Evolutionary conservation across 2,329 filamentous ascomycete genomes (phyloP), one percentile per base, ranked within the genome.

Genomic region (Cladobotryum protrusum): DNA sequence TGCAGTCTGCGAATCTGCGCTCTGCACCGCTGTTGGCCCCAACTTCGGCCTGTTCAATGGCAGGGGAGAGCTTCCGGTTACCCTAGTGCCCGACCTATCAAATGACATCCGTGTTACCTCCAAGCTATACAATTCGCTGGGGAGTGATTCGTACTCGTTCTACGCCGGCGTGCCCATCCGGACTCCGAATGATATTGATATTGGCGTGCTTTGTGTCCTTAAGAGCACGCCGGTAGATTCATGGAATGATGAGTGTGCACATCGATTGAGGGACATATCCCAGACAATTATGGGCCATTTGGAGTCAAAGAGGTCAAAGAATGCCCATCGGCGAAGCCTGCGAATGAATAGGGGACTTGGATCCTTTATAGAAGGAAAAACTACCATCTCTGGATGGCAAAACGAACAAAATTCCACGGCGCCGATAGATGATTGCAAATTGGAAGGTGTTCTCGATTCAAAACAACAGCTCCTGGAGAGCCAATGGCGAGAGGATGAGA

Each of bases 101-200:
- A 33, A 32, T 1, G 61, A 72, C 33, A 44, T 59, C 2, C 60
- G 63, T 1, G 70, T 68, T 39, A 49, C 53, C 5, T 34, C 48
- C n/a, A 58, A 59, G 17, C 51, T 59, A 0, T 64, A 59, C 14
- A 59, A 61, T 12, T 54, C 47, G 8, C 47, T 51, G 0, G 58
- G 62, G 20, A 0, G 49, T 6, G 24, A 29, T 53, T 2, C 57
- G 60, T 14, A 32, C 42, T 56, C 61, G 1, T 74, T 74, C 48
- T 74, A 72, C 40, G 69, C 69, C 0, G 71, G 62, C 0, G 67
- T 72, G 0, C 72, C 72, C 2, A 71, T 74, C 12, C 64, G 67
- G 0, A 68, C 68, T 0, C 62, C 56, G 0, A 56, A 61, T 3
- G 71, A 69, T 15, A 66, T 73, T 50, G 69, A 72, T 45, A 74